Conservation (phyloP, 345 rosid genomes). For the Barbarea vulgaris region DNA sequence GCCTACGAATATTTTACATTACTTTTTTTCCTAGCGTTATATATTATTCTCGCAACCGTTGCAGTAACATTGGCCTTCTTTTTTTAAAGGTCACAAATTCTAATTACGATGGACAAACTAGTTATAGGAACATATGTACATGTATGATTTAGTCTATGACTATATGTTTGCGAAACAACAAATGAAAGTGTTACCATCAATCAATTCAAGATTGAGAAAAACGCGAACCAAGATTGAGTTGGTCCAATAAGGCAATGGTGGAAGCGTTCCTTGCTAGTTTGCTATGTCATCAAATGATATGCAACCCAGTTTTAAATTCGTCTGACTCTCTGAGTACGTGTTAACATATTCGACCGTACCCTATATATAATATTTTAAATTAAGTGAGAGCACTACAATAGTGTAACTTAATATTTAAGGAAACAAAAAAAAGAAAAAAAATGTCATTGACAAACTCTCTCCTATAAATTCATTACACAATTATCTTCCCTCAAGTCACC, state of each 20-base stretch:
- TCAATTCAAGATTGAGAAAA: background rate
- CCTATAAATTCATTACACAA: constrained; percentile 27
- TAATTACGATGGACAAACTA: background rate
- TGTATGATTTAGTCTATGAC: background rate
- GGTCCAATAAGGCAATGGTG: constrained; percentile 5
- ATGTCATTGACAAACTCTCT: background rate
- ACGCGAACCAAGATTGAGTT: background rate
- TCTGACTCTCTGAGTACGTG: constrained; percentile 27
- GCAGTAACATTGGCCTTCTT: background rate
- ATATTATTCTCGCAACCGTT: background rate
- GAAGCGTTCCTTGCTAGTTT: background rate
- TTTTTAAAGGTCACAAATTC: background rate
- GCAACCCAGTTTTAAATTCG: background rate
- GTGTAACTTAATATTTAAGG: constrained; percentile 36
- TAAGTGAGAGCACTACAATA: constrained; percentile 6
- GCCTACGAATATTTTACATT: background rate
- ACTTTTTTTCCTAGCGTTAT: background rate
- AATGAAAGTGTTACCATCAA: too few species aligned
- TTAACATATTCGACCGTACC: constrained; percentile 30
- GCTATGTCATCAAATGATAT: constrained; percentile 17
- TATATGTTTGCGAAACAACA: background rate
- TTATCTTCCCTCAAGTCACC: constrained; percentile 7
- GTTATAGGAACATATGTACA: background rate
- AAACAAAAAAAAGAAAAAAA: background rate
- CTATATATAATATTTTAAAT: constrained; percentile 19